Conservation (phyloP, 2,329 filamentous ascomycete genomes). For the Phyllosticta capitalensis region DNA sequence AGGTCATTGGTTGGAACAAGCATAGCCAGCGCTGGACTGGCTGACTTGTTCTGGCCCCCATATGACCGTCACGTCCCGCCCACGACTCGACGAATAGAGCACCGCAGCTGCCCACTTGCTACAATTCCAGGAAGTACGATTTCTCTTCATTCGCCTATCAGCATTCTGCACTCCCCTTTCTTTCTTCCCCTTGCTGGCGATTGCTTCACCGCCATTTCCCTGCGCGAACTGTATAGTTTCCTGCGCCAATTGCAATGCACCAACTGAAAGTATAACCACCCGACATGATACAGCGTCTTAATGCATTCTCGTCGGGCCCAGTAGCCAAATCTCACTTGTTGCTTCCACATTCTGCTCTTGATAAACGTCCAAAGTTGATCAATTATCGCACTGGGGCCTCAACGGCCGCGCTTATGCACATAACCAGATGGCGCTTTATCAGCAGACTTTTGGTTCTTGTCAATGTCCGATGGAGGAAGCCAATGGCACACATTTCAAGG, state of each 20-base stretch:
- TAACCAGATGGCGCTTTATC: neutral
- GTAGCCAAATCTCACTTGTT: neutral
- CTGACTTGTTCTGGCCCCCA: slow-evolving; percentile 23
- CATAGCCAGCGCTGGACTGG: slow-evolving; percentile 48
- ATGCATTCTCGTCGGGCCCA: neutral
- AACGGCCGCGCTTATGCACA: neutral
- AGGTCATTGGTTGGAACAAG: slow-evolving; percentile 55
- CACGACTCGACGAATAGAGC: neutral
- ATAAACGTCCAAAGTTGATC: neutral
- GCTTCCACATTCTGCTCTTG: neutral
- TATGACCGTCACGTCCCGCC: neutral
- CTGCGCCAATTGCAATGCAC: neutral
- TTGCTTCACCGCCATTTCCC: neutral
- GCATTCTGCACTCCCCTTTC: neutral
- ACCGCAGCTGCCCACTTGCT: neutral
- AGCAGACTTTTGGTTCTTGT: neutral
- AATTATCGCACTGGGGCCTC: neutral
- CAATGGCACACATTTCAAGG: neutral
- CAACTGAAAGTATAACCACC: neutral
- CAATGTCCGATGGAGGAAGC: neutral
- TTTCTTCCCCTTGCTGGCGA: neutral
- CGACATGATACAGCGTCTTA: neutral
- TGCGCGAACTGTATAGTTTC: neutral
- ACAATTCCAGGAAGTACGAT: neutral
- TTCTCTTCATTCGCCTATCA: neutral